A percentile compares a stretch with the other conserved stretches of the same genome.
phyloP scores from a whole-genome alignment of 208 protist species.

The Trypanosoma conorhini region DNA sequence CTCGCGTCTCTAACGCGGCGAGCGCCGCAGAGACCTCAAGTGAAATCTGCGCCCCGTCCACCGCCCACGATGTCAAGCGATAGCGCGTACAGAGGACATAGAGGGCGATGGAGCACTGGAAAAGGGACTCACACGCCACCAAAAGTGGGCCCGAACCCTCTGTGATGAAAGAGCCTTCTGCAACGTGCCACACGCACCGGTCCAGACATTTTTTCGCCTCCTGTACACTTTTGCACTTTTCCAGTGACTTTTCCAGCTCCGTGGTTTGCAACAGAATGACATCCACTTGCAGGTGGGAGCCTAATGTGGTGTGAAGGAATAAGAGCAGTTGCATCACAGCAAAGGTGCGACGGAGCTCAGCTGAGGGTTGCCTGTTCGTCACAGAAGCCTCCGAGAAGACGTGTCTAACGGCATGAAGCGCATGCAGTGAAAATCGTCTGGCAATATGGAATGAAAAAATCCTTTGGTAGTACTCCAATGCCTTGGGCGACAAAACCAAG shows the following conservation, averaged over 20 bases:
- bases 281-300: constrained; percentile 81
- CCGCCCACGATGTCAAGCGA: constrained; percentile 70
- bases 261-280: constrained; percentile 50
- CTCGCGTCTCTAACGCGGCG: constrained; percentile 54
- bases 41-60: constrained; percentile 48
- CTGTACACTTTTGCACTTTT: constrained; percentile 60
- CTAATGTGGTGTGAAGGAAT: constrained; percentile 63
- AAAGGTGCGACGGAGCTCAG: constrained; percentile 64
- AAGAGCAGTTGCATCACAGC: constrained; percentile 62
- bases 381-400: constrained; percentile 60
- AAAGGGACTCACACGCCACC: constrained; percentile 43
- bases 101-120: constrained; percentile 44
- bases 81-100: constrained; percentile 67
- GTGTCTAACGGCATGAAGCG: constrained; percentile 53
- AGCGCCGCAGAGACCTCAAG: constrained; percentile 74
- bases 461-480: constrained; percentile 76
- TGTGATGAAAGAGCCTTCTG: constrained; percentile 71
- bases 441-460: constrained; percentile 72
- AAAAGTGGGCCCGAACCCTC: constrained; percentile 49
- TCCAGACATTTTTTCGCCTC: constrained; percentile 75
- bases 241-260: constrained; percentile 38
- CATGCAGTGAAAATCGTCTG: constrained; percentile 60
- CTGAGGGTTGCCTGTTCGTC: constrained; percentile 55
- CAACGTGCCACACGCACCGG: constrained; percentile 71
- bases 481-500: constrained; percentile 66